Percentiles rank a stretch among this genome's conserved stretches.
Evolutionary conservation across 2,329 filamentous ascomycete species (phyloP).

Genomic region (Pyrenochaeta sp.): DNA sequence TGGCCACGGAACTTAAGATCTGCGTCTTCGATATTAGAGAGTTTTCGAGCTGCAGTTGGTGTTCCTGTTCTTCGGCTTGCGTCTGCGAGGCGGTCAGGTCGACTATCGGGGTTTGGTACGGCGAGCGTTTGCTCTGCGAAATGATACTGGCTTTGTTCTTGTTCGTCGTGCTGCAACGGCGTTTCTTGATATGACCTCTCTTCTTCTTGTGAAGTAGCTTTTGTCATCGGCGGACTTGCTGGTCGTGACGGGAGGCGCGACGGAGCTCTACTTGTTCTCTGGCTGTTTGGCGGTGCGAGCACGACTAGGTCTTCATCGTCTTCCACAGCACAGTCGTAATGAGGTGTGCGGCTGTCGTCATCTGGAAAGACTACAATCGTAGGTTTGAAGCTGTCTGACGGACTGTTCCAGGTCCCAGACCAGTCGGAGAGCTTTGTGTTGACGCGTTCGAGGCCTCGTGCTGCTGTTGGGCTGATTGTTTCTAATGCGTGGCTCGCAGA

Average conservation of each 20-base stretch:
- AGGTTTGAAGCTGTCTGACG: constrained; percentile 28
- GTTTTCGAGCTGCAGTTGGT: constrained; percentile 14
- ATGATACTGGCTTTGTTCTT: not conserved
- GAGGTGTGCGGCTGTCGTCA: no score
- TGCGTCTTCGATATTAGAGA: constrained; percentile 41
- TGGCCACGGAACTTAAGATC: constrained; percentile 41
- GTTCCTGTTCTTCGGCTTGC: constrained; percentile 7
- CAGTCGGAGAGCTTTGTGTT: constrained; percentile 44
- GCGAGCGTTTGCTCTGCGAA: constrained; percentile 7
- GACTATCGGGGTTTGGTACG: constrained; percentile 14
- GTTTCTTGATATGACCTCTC: not conserved
- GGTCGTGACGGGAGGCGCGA: constrained; percentile 33
- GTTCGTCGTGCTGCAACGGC: not conserved
- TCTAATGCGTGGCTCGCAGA: constrained; percentile 30
- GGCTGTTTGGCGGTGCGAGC: constrained; percentile 34
- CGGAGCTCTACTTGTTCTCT: constrained; percentile 28
- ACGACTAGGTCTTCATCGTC: constrained; percentile 31
- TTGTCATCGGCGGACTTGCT: constrained; percentile 25
- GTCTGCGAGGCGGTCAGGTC: constrained; percentile 6
- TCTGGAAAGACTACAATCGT: constrained; percentile 41
- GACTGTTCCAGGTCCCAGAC: constrained; percentile 30
- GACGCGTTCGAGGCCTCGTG: constrained; percentile 38
- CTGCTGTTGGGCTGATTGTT: constrained; percentile 16
- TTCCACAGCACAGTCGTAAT: no score
- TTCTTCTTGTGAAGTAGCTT: constrained; percentile 17